Evolutionary conservation across 2,329 filamentous ascomycete species (phyloP), one percentile per base, ranked within the genome.

Genomic region (Aureobasidium musti): DNA sequence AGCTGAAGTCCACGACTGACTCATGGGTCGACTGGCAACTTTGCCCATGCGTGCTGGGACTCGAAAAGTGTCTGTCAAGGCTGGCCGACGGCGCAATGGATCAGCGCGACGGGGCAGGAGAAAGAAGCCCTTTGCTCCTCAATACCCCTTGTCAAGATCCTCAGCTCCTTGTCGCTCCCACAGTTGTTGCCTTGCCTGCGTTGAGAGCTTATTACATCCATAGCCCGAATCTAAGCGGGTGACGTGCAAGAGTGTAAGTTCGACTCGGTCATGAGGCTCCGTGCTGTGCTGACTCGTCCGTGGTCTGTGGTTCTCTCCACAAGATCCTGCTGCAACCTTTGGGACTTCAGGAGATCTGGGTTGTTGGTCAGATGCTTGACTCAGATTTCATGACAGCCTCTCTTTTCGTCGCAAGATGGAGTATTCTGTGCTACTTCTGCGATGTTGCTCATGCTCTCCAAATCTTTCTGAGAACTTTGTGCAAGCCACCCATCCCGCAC

Each of bases 1-100:
- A 59, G 54, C 39, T 59, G 54, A 59, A 45, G 54, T 59, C 54
- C 28, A 21, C 23, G 28, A 59, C 37, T 59, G 54, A 59, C 54
- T 59, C 54, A 26, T 59, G 39, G 26, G 19, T 30, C 17, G 13
- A 33, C 7, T 17, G 26, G 17, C 23, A 21, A 21, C 19, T 45
- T 45, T 19, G 17, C 21, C 14, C 53, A 56, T 41, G 21, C 35
- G 41, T 28, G 35, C 28, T 59, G 39, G 54, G 54, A 19, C 8
- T 43, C 54, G 30, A 33, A 19, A 21, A 59, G 19, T 45, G 39
- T 43, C 33, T 43, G 54, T 59, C 54, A 45, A 10, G 54, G 11
- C 17, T 59, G 21, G 23, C 54, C 54, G 54, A 59, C 54, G 54
- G 54, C 17, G 54, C 54, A 45, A 21, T 59, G 14, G 23, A 43